These are phyloP conservation scores for Alternaria arbusti DNA, from an alignment of 2,329 filamentous ascomycete genomes.

Conservation along the genomic window DNA sequence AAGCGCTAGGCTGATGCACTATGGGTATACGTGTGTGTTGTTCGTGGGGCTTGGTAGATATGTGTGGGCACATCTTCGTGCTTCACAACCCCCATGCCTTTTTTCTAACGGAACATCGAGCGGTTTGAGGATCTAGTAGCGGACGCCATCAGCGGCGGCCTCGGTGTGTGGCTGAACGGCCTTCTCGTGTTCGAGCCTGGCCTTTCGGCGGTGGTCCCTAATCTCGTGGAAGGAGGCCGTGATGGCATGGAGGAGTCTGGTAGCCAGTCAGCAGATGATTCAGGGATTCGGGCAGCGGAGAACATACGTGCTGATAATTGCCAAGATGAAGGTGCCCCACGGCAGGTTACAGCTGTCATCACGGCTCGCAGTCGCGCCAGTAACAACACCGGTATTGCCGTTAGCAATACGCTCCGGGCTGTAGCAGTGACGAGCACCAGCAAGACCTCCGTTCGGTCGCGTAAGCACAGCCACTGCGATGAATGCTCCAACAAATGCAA, in stretches of 20 bases:
- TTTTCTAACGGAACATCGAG: neutral
- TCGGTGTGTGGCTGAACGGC: conserved; percentile 7
- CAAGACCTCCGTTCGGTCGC: conserved; percentile 42
- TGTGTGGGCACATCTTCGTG: too few relatives aligned
- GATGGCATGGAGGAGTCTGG: conserved; percentile 51
- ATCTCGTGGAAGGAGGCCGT: conserved; percentile 53
- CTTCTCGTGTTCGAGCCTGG: conserved; percentile 21
- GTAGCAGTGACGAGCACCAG: conserved; percentile 46
- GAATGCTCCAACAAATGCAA: conserved; percentile 48
- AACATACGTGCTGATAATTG: conserved; percentile 56
- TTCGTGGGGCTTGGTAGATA: neutral
- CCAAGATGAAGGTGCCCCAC: conserved; percentile 54
- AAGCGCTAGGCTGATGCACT: neutral
- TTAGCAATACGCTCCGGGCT: conserved; percentile 8
- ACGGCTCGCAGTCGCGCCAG: conserved; percentile 20
- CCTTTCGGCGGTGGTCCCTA: conserved; percentile 29
- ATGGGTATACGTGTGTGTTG: neutral
- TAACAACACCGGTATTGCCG: conserved; percentile 9
- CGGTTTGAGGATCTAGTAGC: neutral
- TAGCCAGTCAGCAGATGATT: neutral
- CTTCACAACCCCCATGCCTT: neutral
- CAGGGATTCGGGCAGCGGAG: neutral
- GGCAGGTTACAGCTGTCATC: conserved; percentile 49
- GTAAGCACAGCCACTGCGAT: conserved; percentile 54
- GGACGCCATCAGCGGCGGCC: neutral